Evolutionary conservation across 1,284 basidiomycete genomes (phyloP), one percentile per base, ranked within the genome.

Genomic region (Pseudozyma pruni): DNA sequence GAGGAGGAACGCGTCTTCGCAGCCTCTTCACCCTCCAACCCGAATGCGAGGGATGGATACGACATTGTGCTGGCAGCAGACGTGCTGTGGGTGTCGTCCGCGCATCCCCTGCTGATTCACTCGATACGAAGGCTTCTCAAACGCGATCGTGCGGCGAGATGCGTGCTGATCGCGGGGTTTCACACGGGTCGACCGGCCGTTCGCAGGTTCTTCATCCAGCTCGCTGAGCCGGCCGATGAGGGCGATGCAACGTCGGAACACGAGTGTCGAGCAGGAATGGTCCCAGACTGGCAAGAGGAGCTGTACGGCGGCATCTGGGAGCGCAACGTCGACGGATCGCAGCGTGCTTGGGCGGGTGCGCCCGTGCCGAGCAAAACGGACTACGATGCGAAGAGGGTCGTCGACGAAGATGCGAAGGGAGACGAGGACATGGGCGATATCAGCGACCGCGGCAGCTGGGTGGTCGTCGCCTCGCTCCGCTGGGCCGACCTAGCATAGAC

Each of bases 81-180:
- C 35, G 73, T 75, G 2, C 63, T 80, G n/a, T 80, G 78, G 78
- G 75, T 80, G 25, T 78, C 76, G 1, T 78, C 76, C n/a, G 64
- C 67, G 23, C 78, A 80, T 38, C 68, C 50, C 0, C 33, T 62
- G 19, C 66, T 80, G 7, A 70, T 80, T 1, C 60, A 69, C 20
- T 75, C 73, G n/a, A 72, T 80, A 8, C 47, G 55, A 14, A 60
- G 35, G 27, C 54, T 78, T 29, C 73, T 80, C 29, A 58, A 60
- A 17, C 52, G 67, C 11, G 38, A 50, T 14, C 17, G 38, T 0
- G 23, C 34, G 11, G 67, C 78, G n/a, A 43, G 75, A 22, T 66
- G 60, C 54, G 25, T 76, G n/a, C 39, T 80, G 11, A 58, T 76
- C 13, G 75, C 75, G 1, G 78, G 78, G 35, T 80, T 79, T 25